Evolutionary conservation across 257 asterid genomes (phyloP).

Genomic region (Solanum chilense): DNA sequence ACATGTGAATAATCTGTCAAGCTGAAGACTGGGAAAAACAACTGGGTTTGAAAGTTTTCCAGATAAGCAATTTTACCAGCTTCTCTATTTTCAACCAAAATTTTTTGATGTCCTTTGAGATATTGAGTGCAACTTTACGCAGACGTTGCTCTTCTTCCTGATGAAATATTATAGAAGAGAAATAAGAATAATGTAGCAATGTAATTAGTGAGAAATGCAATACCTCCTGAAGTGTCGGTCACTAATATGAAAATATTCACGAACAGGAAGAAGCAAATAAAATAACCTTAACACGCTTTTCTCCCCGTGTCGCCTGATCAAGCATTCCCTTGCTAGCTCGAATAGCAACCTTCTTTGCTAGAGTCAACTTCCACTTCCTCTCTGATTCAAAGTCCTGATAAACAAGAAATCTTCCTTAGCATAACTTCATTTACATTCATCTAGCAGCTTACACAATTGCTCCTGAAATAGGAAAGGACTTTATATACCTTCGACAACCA

Average conservation of each 20-base stretch:
- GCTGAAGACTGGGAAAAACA: background rate
- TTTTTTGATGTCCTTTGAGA: constrained; percentile 90
- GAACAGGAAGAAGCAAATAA: background rate
- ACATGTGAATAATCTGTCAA: constrained; percentile 2
- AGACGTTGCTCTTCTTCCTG: constrained; percentile 95
- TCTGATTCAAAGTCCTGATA: constrained; percentile 93
- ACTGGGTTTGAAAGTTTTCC: background rate
- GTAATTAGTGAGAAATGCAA: background rate
- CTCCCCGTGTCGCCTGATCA: constrained; percentile 97
- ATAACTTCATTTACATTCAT: background rate
- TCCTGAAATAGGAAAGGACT: background rate
- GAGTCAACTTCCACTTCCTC: constrained; percentile 98
- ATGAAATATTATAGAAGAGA: constrained; percentile 4
- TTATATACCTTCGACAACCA: constrained; percentile 85
- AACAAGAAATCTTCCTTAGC: constrained; percentile 4
- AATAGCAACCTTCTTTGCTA: constrained; percentile 92
- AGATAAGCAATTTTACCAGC: constrained; percentile 47
- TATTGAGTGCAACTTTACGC: constrained; percentile 76
- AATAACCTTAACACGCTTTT: constrained; percentile 80
- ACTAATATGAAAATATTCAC: background rate
- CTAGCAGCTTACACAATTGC: background rate
- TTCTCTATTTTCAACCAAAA: constrained; percentile 97
- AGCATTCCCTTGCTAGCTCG: constrained; percentile 93
- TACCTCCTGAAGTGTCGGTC: background rate
- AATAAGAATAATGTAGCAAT: background rate